Percentiles rank a stretch among this genome's conserved stretches.
Evolutionary conservation across 805 yeast genomes (phyloP).

Genomic region (Babjeviella inositovora): DNA sequence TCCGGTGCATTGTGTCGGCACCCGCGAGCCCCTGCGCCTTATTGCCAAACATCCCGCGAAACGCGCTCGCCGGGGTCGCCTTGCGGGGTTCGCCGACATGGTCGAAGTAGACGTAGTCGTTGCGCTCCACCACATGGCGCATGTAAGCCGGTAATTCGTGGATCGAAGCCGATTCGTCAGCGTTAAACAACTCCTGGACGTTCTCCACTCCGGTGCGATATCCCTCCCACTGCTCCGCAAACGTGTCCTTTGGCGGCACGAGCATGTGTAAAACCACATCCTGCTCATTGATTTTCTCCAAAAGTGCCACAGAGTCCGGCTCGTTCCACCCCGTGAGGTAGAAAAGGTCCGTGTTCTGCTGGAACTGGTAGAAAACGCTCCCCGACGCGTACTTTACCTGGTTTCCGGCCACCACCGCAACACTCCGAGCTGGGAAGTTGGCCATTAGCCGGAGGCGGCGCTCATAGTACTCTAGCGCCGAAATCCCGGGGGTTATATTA

Average conservation of each 20-base stretch:
- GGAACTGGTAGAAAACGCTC: conserved; percentile 81
- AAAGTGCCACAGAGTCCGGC: conserved; percentile 57
- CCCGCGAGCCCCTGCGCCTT: conserved; percentile 3
- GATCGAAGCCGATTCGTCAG: conserved; percentile 53
- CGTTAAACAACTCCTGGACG: conserved; percentile 72
- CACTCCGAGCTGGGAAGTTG: conserved; percentile 40
- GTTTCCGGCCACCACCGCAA: conserved; percentile 65
- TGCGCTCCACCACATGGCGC: conserved; percentile 25
- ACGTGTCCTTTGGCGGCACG: conserved; percentile 70
- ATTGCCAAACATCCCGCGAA: conserved; percentile 2
- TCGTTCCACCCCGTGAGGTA: conserved; percentile 90
- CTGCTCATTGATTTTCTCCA: conserved; percentile 47
- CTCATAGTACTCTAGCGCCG: conserved; percentile 66
- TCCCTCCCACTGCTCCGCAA: conserved; percentile 91
- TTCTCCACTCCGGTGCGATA: conserved; percentile 77
- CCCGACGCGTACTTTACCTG: conserved; percentile 72
- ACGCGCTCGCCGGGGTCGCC: background rate
- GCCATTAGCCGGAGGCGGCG: conserved; percentile 49
- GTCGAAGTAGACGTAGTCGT: conserved; percentile 42
- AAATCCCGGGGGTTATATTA: conserved; percentile 76
- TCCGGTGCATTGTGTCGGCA: conserved; percentile 5
- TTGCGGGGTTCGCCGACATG: conserved; percentile 4
- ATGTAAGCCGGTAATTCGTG: conserved; percentile 24
- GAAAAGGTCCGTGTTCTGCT: conserved; percentile 79
- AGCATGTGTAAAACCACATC: conserved; percentile 57